Percentiles rank a stretch among this genome's conserved stretches.
These are phyloP conservation scores for Eutrema yunnanense DNA, from an alignment of 345 rosid genomes.

Conservation along the genomic window DNA sequence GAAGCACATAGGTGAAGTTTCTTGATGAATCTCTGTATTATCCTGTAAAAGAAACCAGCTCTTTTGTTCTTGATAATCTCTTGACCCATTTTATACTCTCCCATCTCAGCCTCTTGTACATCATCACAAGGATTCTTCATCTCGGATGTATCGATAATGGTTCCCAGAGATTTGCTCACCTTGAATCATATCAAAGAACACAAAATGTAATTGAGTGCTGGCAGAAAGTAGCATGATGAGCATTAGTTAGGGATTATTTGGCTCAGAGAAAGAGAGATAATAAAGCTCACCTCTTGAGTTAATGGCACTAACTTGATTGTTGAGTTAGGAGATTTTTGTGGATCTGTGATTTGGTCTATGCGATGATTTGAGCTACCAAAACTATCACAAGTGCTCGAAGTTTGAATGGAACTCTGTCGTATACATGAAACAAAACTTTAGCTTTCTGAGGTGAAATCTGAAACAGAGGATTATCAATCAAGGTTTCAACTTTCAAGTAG, in stretches of 20 bases:
- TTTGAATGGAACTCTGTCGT: not conserved
- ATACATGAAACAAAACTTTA: not conserved
- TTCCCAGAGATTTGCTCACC: not conserved
- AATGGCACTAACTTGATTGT: not conserved
- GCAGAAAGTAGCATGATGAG: not conserved
- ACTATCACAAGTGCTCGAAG: slow-evolving; percentile 3
- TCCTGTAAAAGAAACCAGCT: slow-evolving; percentile 2
- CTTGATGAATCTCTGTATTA: not conserved
- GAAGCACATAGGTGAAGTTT: not conserved
- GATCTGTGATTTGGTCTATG: not conserved
- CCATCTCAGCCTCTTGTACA: not conserved
- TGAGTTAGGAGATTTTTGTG: not conserved
- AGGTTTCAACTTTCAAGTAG: not conserved
- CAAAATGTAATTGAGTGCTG: not conserved
- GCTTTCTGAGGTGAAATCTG: not conserved
- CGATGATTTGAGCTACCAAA: not conserved
- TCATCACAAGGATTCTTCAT: not conserved
- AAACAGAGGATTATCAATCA: not conserved
- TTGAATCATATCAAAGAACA: not conserved
- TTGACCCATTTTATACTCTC: not conserved
- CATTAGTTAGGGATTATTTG: not conserved
- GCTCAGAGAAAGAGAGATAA: not conserved
- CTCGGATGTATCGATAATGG: not conserved
- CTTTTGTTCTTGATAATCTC: not conserved
- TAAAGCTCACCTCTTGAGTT: slow-evolving; percentile 7